Evolutionary conservation across 306 rosid species (phyloP).

Genomic region (Notholithocarpus densiflorus): DNA sequence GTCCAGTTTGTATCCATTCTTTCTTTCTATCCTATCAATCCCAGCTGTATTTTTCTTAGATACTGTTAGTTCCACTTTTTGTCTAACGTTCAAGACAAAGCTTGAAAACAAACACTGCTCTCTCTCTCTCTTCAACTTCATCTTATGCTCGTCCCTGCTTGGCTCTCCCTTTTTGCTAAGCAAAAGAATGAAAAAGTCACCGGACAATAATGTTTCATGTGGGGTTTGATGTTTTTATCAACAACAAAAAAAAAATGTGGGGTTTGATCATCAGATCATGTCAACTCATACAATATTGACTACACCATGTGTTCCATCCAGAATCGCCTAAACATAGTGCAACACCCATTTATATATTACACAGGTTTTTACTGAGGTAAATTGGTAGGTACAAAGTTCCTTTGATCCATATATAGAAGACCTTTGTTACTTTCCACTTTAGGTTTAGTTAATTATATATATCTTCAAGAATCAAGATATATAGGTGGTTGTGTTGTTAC

Average conservation of each 20-base stretch:
- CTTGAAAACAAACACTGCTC: neutral
- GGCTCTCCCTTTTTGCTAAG: neutral
- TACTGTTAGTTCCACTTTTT: conserved; percentile 28
- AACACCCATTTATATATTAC: neutral
- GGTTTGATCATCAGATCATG: neutral
- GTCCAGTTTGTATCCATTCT: conserved; percentile 29
- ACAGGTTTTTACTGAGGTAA: neutral
- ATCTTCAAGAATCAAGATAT: no score
- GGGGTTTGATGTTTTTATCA: no score
- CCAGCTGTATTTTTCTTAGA: neutral
- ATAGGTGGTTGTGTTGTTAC: no score
- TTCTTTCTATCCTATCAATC: conserved; percentile 38
- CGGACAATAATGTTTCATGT: neutral
- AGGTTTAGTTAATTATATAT: neutral
- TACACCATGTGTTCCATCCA: neutral
- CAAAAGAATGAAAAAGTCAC: neutral
- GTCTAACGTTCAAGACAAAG: conserved; percentile 17
- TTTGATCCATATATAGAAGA: neutral
- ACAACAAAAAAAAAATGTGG: neutral
- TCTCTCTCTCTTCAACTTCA: neutral
- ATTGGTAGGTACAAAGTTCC: neutral
- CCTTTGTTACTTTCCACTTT: neutral
- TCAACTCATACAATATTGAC: neutral
- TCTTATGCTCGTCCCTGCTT: neutral
- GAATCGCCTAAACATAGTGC: neutral